Evolutionary conservation across 371 early-diverging fungal genomes (phyloP).

Genomic region (Mortierella sp.): DNA sequence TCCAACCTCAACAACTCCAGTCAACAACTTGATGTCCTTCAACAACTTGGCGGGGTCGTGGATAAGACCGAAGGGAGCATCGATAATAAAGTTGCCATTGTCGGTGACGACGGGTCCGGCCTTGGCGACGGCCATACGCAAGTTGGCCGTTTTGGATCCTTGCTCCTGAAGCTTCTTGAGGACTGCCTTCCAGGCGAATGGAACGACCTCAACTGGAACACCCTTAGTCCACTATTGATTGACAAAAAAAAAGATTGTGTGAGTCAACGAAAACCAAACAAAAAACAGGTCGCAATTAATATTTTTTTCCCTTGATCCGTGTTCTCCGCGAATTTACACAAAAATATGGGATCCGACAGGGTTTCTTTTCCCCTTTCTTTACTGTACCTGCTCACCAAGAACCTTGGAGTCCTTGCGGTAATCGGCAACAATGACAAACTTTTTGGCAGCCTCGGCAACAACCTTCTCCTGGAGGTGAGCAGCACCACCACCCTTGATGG

Average conservation of each 20-base stretch:
- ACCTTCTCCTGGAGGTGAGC: constrained; percentile 95
- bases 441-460: constrained; percentile 87
- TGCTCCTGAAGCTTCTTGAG: constrained; percentile 57
- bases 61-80: constrained; percentile 87
- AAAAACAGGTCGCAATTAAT: neutral
- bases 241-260: neutral
- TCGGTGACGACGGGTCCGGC: constrained; percentile 97
- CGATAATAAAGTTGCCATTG: constrained; percentile 95
- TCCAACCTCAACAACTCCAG: constrained; percentile 95
- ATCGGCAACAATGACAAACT: constrained; percentile 91
- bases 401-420: constrained; percentile 84
- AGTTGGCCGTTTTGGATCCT: constrained; percentile 66
- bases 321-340: neutral
- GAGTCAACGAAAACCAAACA: constrained; percentile 8
- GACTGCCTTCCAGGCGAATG: constrained; percentile 80
- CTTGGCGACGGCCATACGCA: constrained; percentile 90
- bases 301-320: neutral
- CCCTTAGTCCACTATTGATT: constrained; percentile 66
- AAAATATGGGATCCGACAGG: neutral
- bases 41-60: constrained; percentile 69
- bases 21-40: constrained; percentile 75
- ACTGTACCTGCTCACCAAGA: constrained; percentile 79
- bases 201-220: constrained; percentile 92
- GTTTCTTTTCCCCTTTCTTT: neutral
- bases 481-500: constrained; percentile 96